Evolutionary conservation across 208 protist genomes (phyloP).

Genomic region (Crithidia mellificae): DNA sequence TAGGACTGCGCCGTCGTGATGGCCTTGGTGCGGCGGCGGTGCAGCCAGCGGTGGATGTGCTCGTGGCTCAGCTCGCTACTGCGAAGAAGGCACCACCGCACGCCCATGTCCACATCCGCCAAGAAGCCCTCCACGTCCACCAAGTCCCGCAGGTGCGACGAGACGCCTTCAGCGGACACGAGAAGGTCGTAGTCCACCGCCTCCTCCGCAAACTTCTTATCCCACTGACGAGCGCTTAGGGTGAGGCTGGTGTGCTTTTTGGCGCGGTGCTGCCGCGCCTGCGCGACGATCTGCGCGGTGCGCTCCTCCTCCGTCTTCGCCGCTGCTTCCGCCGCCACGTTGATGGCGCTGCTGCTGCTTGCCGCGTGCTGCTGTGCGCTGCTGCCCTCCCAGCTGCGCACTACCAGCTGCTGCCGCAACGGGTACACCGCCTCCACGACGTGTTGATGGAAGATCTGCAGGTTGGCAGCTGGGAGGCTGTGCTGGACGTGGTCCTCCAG

Average conservation of each 20-base stretch:
- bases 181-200: conserved; percentile 87
- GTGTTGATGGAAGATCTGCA: conserved; percentile 80
- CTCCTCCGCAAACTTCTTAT: conserved; percentile 60
- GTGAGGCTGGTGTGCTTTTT: conserved; percentile 68
- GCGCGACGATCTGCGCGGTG: conserved; percentile 16
- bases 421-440: conserved; percentile 82
- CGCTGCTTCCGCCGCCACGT: background rate
- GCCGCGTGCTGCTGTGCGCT: conserved; percentile 17
- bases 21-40: conserved; percentile 42
- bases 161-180: conserved; percentile 77
- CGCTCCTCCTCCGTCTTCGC: conserved; percentile 1
- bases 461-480: conserved; percentile 52
- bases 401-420: conserved; percentile 71
- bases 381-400: conserved; percentile 58
- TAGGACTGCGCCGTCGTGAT: conserved; percentile 38
- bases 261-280: conserved; percentile 15
- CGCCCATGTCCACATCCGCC: conserved; percentile 70
- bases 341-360: background rate
- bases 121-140: conserved; percentile 86
- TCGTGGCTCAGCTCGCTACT: conserved; percentile 42
- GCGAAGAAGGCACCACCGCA: conserved; percentile 79
- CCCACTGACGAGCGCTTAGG: conserved; percentile 73
- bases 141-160: conserved; percentile 77
- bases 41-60: conserved; percentile 88
- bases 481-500: conserved; percentile 60